A percentile compares a stretch with the other conserved stretches of the same genome.
These are phyloP conservation scores for Cicer bijugum DNA, from an alignment of 306 rosid species.

Conservation along the genomic window DNA sequence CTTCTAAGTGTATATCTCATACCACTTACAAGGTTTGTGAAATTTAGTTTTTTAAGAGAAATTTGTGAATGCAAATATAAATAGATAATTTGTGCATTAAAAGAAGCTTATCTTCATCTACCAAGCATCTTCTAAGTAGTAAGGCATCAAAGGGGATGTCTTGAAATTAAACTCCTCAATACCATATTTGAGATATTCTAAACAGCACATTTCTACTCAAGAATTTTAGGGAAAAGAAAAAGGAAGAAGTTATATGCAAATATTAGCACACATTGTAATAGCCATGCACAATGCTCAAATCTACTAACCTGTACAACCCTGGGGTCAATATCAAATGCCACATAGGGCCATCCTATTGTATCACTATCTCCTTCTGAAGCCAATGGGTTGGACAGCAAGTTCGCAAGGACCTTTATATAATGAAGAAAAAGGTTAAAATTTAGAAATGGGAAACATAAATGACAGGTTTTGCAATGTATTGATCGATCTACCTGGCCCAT, in stretches of 20 bases:
- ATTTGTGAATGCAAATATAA: constrained; percentile 28
- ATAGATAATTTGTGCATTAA: constrained; percentile 18
- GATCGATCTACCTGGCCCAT: constrained; percentile 83
- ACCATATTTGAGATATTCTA: constrained; percentile 12
- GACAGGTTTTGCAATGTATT: constrained; percentile 44
- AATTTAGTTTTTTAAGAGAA: constrained; percentile 16
- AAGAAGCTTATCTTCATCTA: constrained; percentile 18
- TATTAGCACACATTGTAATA: constrained; percentile 12
- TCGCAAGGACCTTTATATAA: constrained; percentile 81
- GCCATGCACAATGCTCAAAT: constrained; percentile 26
- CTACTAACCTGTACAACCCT: constrained; percentile 80
- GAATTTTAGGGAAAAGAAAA: constrained; percentile 10
- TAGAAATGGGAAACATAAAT: constrained; percentile 37
- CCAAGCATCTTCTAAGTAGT: constrained; percentile 6
- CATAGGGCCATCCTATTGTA: constrained; percentile 66
- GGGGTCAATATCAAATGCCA: constrained; percentile 91
- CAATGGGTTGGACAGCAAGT: constrained; percentile 82
- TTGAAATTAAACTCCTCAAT: constrained; percentile 13
- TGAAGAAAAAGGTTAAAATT: constrained; percentile 39
- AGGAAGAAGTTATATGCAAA: not conserved
- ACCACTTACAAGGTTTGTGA: constrained; percentile 25
- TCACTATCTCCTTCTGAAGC: constrained; percentile 74
- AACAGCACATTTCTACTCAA: constrained; percentile 20
- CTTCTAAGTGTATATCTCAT: constrained; percentile 1
- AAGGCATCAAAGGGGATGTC: not conserved